Evolutionary conservation across 352 stramenopile genomes (phyloP), one percentile per base, ranked within the genome.

Genomic region (Phytopythium helicoides): DNA sequence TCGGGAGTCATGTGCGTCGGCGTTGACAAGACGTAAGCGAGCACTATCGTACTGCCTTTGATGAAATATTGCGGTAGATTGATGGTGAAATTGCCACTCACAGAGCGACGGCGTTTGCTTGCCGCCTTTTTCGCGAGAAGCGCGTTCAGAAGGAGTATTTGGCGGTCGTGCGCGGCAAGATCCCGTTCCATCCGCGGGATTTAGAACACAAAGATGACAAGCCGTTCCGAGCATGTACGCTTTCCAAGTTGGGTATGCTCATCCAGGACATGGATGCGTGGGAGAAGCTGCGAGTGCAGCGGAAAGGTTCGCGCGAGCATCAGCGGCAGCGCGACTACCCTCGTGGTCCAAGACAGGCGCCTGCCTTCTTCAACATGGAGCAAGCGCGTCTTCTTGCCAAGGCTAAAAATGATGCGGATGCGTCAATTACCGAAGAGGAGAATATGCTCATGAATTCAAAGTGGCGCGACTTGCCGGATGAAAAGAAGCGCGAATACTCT

Each of bases 101-200:
- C 47, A 93, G 83, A 51, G 81, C 78, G 6, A 90, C 86, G 16
- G 65, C 81, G 14, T 66, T 73, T 19, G 85, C 73, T 10, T 87
- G 72, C 47, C 65, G 64, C 9, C 66, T 95, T 16, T 96, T 96
- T 44, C 72, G 78, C 8, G 71, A 92, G 46, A 89, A 94, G 53
- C 62, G 72, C 34, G 79, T 87, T 23, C 68, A 91, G 52, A 96
- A 96, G 42, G 71, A 89, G 44, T 96, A 96, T 62, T 60, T 96
- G 28, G 86, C 87, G 0, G 61, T 96, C 19, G 76, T 96, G 19
- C 68, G 71, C 8, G 87, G 86, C 6, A 74, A 90, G 45, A 38
- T 95, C 21, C 71, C 78, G 3, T 80, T 87, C 41, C 54, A 87
- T 26, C 76, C 80, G 15, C 55, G 47, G 10, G 62, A 86, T 12